Conservation (phyloP, 2,329 filamentous ascomycete genomes). For the Paecilomyces sp. region DNA sequence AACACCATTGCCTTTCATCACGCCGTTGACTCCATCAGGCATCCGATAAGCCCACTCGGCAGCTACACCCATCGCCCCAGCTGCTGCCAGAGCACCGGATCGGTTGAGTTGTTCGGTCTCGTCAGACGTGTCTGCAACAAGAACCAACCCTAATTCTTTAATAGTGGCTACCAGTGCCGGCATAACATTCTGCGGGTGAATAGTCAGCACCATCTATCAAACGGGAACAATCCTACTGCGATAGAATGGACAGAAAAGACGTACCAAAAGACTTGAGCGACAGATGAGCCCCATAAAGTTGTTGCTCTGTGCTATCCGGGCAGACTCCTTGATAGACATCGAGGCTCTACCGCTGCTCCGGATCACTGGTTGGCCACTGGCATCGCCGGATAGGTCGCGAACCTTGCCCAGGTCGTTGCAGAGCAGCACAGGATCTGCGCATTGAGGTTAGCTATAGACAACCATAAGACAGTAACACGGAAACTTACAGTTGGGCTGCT, state of each 20-base stretch:
- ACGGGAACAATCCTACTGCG: neutral
- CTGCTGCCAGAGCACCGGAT: slow-evolving; percentile 12
- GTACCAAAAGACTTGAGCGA: slow-evolving; percentile 74
- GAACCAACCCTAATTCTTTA: slow-evolving; percentile 85
- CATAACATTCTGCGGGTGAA: slow-evolving; percentile 67
- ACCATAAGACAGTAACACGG: neutral
- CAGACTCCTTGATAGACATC: slow-evolving; percentile 88
- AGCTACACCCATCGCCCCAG: slow-evolving; percentile 22
- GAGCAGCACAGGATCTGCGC: slow-evolving; percentile 76
- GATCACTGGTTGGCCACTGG: slow-evolving; percentile 36
- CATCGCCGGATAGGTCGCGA: slow-evolving; percentile 30
- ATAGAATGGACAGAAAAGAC: slow-evolving; percentile 24
- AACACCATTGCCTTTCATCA: slow-evolving; percentile 78
- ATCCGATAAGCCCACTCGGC: slow-evolving; percentile 44
- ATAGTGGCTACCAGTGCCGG: slow-evolving; percentile 87
- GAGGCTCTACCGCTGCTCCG: slow-evolving; percentile 62
- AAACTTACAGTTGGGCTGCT: slow-evolving; percentile 82
- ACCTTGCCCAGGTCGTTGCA: slow-evolving; percentile 77
- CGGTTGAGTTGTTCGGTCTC: slow-evolving; percentile 32
- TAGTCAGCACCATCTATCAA: neutral
- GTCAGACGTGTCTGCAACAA: slow-evolving; percentile 79
- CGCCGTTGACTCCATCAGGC: slow-evolving; percentile 78
- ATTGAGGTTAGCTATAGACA: slow-evolving; percentile 6
- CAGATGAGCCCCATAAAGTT: slow-evolving; percentile 98
- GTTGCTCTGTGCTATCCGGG: slow-evolving; percentile 86